Evolutionary conservation across 2,329 filamentous ascomycete genomes (phyloP), one percentile per base, ranked within the genome.

Genomic region (Trichoderma citrinoviride): DNA sequence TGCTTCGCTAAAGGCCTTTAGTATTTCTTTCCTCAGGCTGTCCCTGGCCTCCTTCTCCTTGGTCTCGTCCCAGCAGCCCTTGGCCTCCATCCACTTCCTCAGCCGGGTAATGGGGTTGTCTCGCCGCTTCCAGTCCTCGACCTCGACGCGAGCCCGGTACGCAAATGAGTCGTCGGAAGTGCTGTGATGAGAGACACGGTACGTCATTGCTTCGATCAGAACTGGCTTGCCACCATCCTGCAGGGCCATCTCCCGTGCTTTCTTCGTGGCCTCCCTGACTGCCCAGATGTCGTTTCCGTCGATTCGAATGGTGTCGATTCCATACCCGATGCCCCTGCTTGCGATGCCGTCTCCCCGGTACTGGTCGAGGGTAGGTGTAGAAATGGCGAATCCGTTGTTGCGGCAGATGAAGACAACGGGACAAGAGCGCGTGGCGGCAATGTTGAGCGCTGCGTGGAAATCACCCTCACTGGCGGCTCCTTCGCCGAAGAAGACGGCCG

Each of bases 151-250:
- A 1, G 93, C 93, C 8, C 95, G 90, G 79, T 99, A 99, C 0
- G 95, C 95, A 73, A 97, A 99, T 27, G 91, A 95, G 78, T 99
- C 95, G 74, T 99, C 95, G 0, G 91, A 95, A 0, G 95, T 99
- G 77, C 92, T 97, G 80, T 99, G 95, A 75, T 99, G 93, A 7
- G 91, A 94, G 49, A 98, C 93, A n/a, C 95, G 92, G 78, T 99
- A 99, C 25, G 91, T 94, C 91, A 99, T 96, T 64, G 93, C 93
- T 78, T 99, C 95, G 46, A 99, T 90, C 7, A 99, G 81, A 0
- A 99, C 85, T 0, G 92, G 93, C 68, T 85, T 87, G 4, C 92
- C 91, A n/a, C 91, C 92, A 49, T 91, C 87, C 64, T 90, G 81
- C 3, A 98, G 83, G 0, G 94, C 93, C 73, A 94, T 86, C 55